Conservation (phyloP, 2,329 filamentous ascomycete genomes). For the Botrytis hyacinthi region DNA sequence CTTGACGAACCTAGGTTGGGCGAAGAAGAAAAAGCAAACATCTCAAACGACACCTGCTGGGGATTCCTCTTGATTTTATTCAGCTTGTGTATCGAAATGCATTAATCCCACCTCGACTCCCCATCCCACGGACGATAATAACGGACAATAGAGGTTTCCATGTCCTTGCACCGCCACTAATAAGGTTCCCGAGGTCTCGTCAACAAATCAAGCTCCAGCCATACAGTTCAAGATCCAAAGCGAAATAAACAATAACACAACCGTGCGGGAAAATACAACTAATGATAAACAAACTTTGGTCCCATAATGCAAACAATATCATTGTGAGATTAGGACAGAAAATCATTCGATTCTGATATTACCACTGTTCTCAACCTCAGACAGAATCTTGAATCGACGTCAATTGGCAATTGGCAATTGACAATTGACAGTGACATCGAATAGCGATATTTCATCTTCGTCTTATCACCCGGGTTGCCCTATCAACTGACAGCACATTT, state of each 20-base stretch:
- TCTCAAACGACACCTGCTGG: not conserved
- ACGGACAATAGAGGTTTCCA: conserved; percentile 3
- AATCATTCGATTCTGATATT: not conserved
- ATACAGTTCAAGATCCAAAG: not conserved
- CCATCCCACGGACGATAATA: conserved; percentile 2
- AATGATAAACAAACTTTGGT: not conserved
- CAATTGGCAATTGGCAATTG: not conserved
- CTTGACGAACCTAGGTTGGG: not conserved
- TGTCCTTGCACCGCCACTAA: conserved; percentile 15
- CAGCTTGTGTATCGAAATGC: conserved; percentile 4
- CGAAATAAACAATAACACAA: conserved; percentile 16
- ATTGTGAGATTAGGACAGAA: conserved; percentile 10
- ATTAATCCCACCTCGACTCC: not conserved
- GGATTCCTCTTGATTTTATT: not conserved
- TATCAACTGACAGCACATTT: conserved; percentile 19
- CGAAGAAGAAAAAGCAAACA: not conserved
- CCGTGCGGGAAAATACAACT: conserved; percentile 17
- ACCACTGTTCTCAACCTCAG: not conserved
- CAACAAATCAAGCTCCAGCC: conserved; percentile 10
- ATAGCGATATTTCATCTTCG: not conserved
- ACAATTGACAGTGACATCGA: not conserved
- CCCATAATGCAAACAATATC: conserved; percentile 16
- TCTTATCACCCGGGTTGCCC: conserved; percentile 7
- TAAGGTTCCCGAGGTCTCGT: conserved; percentile 4
- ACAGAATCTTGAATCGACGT: not conserved